Evolutionary conservation across 202 grass and related monocot genomes (phyloP).

Genomic region (Setaria viridis): DNA sequence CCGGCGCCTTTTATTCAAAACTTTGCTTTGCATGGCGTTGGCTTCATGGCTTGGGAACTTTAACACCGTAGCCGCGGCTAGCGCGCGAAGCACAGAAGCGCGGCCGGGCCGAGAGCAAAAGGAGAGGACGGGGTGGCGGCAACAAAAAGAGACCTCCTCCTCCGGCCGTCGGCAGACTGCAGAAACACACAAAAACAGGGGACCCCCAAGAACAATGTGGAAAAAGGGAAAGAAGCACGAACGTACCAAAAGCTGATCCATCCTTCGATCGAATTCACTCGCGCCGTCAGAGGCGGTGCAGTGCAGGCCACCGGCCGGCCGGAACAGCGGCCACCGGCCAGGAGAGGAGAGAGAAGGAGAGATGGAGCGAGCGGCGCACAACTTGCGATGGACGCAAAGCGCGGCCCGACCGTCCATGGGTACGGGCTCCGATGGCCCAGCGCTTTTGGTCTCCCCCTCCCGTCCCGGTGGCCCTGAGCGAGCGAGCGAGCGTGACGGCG

Average conservation of each 20-base stretch:
- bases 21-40: background rate
- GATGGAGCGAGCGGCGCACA: conserved; percentile 1
- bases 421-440: background rate
- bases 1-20: conserved; percentile 43
- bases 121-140: background rate
- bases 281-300: conserved; percentile 27
- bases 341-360: background rate
- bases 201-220: background rate
- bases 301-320: conserved; percentile 8
- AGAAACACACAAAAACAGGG: background rate
- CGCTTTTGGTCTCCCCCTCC: conserved; percentile 25
- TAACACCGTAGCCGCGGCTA: background rate
- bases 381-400: conserved; percentile 72
- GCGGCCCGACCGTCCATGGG: background rate
- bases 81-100: background rate
- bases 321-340: background rate
- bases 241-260: background rate
- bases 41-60: background rate
- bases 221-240: background rate
- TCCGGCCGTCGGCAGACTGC: background rate
- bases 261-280: conserved; percentile 22
- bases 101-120: background rate
- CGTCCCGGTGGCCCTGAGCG: background rate
- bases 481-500: background rate
- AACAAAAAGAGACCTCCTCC: background rate